These are phyloP conservation scores for Waitea zeae DNA, from an alignment of 1,284 basidiomycete genomes.

Conservation along the genomic window DNA sequence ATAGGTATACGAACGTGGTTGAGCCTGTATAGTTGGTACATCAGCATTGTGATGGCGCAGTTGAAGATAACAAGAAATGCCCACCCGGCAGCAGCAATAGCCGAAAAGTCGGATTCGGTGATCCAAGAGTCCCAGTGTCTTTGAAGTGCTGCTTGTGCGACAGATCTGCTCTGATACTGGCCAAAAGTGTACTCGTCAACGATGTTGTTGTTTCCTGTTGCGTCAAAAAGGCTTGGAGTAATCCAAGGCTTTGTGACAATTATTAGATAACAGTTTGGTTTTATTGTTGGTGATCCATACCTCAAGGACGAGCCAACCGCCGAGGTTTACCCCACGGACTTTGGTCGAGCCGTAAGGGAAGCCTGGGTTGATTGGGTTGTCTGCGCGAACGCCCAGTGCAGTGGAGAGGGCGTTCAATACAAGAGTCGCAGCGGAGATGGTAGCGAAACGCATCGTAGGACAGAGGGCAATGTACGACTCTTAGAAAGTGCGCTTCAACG, in stretches of 20 bases:
- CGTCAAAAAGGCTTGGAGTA: slow-evolving; percentile 74
- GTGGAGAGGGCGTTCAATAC: too few relatives aligned
- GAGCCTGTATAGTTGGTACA: slow-evolving; percentile 23
- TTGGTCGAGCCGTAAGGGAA: slow-evolving; percentile 39
- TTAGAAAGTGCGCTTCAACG: too few relatives aligned
- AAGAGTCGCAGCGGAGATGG: too few relatives aligned
- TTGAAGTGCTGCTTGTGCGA: slow-evolving; percentile 30
- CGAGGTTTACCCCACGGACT: slow-evolving; percentile 59
- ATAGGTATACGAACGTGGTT: slow-evolving; percentile 83
- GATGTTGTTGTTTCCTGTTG: slow-evolving; percentile 48
- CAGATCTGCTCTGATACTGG: slow-evolving; percentile 32
- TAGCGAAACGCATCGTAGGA: too few relatives aligned
- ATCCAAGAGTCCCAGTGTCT: slow-evolving; percentile 75
- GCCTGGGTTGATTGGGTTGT: too few relatives aligned
- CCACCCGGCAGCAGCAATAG: slow-evolving; percentile 60
- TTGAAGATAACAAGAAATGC: slow-evolving; percentile 11
- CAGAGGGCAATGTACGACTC: too few relatives aligned
- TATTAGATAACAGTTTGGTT: slow-evolving; percentile 2
- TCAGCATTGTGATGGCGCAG: slow-evolving; percentile 6
- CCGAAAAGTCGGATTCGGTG: slow-evolving; percentile 57
- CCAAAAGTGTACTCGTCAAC: slow-evolving; percentile 84
- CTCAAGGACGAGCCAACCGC: slow-evolving; percentile 70
- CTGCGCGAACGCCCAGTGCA: too few relatives aligned
- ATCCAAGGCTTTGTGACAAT: slow-evolving; percentile 51
- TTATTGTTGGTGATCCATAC: slow-evolving; percentile 15